phyloP scores from a whole-genome alignment of 306 rosid genomes.

The Citrullus colocynthis region DNA sequence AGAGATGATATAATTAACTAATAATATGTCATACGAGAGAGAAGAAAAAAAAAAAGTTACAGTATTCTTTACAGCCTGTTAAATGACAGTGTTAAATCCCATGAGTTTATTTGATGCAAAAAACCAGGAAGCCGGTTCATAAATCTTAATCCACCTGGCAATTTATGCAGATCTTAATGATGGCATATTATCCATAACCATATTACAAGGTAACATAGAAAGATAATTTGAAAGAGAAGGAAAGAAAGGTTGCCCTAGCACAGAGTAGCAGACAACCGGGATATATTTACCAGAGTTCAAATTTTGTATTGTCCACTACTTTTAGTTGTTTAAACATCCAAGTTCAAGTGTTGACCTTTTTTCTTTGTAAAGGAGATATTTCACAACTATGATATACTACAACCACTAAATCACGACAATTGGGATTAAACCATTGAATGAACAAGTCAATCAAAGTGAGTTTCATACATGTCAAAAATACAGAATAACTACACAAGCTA shows the following conservation, averaged over 20 bases:
- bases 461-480: background rate
- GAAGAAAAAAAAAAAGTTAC: background rate
- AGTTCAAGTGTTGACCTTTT: background rate
- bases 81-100: background rate
- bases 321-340: background rate
- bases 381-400: background rate
- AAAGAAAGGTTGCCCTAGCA: background rate
- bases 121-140: background rate
- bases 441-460: background rate
- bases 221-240: background rate
- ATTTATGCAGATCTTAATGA: background rate
- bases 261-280: background rate
- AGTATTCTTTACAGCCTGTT: background rate
- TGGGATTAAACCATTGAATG: background rate
- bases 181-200: background rate
- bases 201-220: background rate
- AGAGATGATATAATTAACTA: background rate
- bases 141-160: background rate
- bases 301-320: background rate
- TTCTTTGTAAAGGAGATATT: background rate
- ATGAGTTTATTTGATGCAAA: background rate
- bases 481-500: background rate
- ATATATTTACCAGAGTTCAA: background rate
- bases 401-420: background rate
- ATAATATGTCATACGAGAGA: background rate